Conservation (phyloP, 345 rosid species). For the Microthlaspi erraticum region DNA sequence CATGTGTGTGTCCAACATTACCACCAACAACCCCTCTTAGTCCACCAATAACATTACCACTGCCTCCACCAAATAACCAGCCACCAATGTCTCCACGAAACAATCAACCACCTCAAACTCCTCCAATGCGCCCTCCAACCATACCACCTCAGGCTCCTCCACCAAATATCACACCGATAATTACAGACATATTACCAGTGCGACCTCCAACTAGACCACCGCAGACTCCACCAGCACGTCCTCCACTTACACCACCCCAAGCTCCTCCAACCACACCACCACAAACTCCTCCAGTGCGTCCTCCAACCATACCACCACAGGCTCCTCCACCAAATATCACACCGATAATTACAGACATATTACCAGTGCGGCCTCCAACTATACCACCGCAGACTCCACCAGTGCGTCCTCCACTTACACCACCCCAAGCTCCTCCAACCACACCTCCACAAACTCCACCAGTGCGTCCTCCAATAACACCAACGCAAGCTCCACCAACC, state of each 20-base stretch:
- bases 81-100: background rate
- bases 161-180: background rate
- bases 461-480: background rate
- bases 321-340: background rate
- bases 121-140: too few species aligned
- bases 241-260: background rate
- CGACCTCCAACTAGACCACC: background rate
- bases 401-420: background rate
- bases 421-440: background rate
- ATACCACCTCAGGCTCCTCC: background rate
- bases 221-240: background rate
- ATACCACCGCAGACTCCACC: background rate
- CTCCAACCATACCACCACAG: too few species aligned
- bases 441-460: background rate
- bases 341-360: conserved; percentile 7
- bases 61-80: background rate
- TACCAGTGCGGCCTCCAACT: too few species aligned
- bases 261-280: background rate
- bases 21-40: background rate
- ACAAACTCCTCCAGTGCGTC: background rate
- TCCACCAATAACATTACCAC: background rate
- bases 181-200: background rate
- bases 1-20: conserved; percentile 4
- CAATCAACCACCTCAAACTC: background rate
- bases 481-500: background rate